Conservation (phyloP, 148 eudicot species). For the Camellia sinensis region DNA sequence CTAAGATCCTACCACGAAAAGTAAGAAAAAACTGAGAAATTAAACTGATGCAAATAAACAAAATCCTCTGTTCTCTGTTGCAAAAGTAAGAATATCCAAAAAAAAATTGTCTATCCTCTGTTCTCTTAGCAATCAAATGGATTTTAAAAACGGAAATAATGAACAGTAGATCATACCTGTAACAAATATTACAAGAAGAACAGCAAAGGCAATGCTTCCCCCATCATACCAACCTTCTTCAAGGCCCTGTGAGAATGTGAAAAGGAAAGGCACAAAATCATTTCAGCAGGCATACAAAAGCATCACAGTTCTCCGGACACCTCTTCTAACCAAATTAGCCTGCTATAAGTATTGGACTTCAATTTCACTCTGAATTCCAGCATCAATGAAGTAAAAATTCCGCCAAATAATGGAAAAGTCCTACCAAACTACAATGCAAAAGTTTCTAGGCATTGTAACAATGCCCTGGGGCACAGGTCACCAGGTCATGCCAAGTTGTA, state of each 20-base stretch:
- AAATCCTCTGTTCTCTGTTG: too few species aligned
- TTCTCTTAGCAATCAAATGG: neutral
- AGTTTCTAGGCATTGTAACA: neutral
- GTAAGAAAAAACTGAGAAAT: too few species aligned
- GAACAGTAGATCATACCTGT: slow-evolving; percentile 49
- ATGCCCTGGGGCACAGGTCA: too few species aligned
- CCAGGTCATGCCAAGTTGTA: too few species aligned
- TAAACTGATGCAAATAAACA: too few species aligned
- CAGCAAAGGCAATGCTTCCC: slow-evolving; percentile 95
- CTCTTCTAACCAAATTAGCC: neutral
- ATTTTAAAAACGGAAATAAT: neutral
- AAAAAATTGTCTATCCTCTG: too few species aligned
- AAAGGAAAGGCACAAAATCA: slow-evolving; percentile 2
- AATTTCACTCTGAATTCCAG: neutral
- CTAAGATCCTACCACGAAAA: too few species aligned
- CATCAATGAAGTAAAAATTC: neutral
- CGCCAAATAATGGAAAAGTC: neutral
- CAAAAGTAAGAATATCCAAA: too few species aligned
- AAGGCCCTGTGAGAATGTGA: slow-evolving; percentile 46
- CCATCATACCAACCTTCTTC: slow-evolving; percentile 94
- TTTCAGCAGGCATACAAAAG: neutral
- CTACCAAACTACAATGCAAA: neutral
- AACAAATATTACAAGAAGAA: slow-evolving; percentile 75
- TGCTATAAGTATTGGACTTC: neutral
- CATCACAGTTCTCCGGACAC: neutral